Base-by-base conservation (phyloP, 352 stramenopile genomes). In the Thalassiosira tumida region DNA sequence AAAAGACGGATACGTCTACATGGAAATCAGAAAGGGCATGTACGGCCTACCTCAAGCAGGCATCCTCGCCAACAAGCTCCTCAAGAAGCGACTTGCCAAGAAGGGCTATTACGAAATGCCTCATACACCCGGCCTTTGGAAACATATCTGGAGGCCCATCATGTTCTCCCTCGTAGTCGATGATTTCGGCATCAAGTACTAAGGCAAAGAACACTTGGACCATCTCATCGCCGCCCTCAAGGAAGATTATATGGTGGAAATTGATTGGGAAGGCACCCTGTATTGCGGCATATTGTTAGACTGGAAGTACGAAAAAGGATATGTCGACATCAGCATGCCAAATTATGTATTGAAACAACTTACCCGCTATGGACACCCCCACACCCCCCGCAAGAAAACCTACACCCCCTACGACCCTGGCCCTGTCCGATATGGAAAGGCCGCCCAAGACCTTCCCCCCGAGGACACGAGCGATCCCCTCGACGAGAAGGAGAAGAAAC, bases 211-310 rank as follows among this genome's bases (percentile, higher is more conserved):
- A 73, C 33, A 83, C n/a, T 24, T 31, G n/a, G 29, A 74, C 15
- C 76, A 73, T 38, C 76, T 73, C 31, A 59, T 62, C 3, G 2
- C 35, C 24, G 33, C 62, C 14, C 72, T 94, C 33, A 40, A 87
- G 59, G 24, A 89, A 62, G 0, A 84, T 40, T 95, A 93, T 35
- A 40, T 73, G 47, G 43, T 73, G 2, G 21, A 67, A 47, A 88
- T 67, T 26, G 84, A 95, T 59, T 89, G 64, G 76, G 81, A 82
- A 21, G 83, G 72, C 6, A 72, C 24, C 59, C 31, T 50, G 1
- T 95, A 93, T 59, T 76, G 65, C 33, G 81, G 89, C 31, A 62
- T 95, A 21, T 85, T 33, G 0, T 54, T 95, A 24, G 43, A 89
- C 21, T 94, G 91, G 91, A 59, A 94, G 38, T 95, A 95, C 50